Evolutionary conservation across 768 basidiomycete species (phyloP), one percentile per base, ranked within the genome.

Genomic region (Omphalotus guepiniiformis): DNA sequence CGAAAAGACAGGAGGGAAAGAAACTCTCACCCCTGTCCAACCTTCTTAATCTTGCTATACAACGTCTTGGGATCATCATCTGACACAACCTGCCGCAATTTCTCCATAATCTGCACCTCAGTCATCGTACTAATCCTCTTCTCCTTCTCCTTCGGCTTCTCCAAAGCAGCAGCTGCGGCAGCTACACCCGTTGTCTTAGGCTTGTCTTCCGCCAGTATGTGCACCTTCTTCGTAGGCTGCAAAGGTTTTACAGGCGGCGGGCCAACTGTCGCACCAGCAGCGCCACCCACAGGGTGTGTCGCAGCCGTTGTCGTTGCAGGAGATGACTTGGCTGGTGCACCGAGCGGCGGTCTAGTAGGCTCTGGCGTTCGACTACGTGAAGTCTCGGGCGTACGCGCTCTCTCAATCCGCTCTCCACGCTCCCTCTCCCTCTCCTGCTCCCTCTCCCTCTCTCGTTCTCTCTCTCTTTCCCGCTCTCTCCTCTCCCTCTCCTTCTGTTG

Each of bases 81-180:
- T 35, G 77, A 82, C 39, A 97, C 94, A 1, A 98, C 93, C 53
- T 82, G 82, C 54, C 92, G 75, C 55, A 99, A 72, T 69, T 95
- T 96, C 63, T 94, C 91, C 94, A 97, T 96, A 57, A 98, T 94
- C 71, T 99, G 95, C 40, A 85, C 87, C 68, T 99, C 95, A 41
- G 87, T 88, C 90, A 99, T 91, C 30, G 93, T 89, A 54, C 90
- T 93, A 57, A 97, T 95, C 52, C 95, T 78, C 68, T 92, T 87
- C 66, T 94, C 82, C 66, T 88, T 85, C 61, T 89, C 82, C 64
- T 86, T 87, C 46, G 82, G 78, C 64, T 80, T 83, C 62, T 87
- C 78, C 51, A 86, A 71, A 28, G 85, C 76, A 1, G 74, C 84
- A 12, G 90, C 86, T 1, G 85, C 85, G 0, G 85, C 85, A 1